These are phyloP conservation scores for Quillaja saponaria DNA, from an alignment of 306 rosid species.

Conservation along the genomic window DNA sequence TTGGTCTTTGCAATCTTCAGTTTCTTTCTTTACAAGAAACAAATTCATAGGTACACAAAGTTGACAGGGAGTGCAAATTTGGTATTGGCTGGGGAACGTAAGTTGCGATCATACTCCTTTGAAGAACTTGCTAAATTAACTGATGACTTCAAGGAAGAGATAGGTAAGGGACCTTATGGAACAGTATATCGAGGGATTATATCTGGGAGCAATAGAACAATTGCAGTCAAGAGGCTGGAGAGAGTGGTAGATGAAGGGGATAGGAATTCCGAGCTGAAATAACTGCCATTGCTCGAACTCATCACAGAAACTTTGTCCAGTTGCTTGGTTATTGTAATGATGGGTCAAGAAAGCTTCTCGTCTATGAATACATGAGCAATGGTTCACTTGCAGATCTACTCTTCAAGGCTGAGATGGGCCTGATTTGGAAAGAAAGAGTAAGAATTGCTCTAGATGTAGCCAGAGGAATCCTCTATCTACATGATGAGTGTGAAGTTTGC, in stretches of 20 bases:
- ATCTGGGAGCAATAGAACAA: constrained; percentile 18
- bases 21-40: constrained; percentile 31
- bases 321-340: constrained; percentile 45
- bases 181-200: constrained; percentile 31
- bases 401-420: neutral
- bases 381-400: constrained; percentile 45
- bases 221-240: constrained; percentile 36
- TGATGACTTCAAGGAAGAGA: constrained; percentile 29
- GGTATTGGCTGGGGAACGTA: constrained; percentile 29
- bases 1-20: neutral
- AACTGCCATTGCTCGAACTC: constrained; percentile 40
- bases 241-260: constrained; percentile 28
- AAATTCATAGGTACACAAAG: constrained; percentile 9
- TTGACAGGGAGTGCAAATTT: constrained; percentile 21
- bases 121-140: no score
- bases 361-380: constrained; percentile 41
- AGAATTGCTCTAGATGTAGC: constrained; percentile 39
- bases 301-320: constrained; percentile 42
- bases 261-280: constrained; percentile 40
- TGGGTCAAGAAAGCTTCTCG: constrained; percentile 37
- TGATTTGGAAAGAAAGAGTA: constrained; percentile 26
- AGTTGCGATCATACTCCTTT: constrained; percentile 30
- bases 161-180: constrained; percentile 42
- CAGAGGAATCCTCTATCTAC: constrained; percentile 36
- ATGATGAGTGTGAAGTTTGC: constrained; percentile 39